Conservation (phyloP, 768 basidiomycete genomes). For the Tephrocybe sp. region DNA sequence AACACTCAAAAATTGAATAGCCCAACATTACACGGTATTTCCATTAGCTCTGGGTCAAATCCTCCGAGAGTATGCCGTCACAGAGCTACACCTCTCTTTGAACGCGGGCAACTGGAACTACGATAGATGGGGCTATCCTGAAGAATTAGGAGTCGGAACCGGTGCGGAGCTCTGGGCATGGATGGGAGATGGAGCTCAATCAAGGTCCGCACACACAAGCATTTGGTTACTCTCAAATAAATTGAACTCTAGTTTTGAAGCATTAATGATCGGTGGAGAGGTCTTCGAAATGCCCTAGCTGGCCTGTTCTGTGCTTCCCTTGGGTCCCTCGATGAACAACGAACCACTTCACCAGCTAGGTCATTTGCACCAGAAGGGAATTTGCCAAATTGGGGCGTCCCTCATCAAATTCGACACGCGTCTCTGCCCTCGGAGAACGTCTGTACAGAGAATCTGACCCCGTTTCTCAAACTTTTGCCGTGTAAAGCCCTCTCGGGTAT, state of each 20-base stretch:
- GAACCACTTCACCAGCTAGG: conserved; percentile 64
- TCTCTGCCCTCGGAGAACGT: conserved; percentile 80
- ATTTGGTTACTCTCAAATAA: not conserved
- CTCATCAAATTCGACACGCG: conserved; percentile 69
- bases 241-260: conserved; percentile 33
- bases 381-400: conserved; percentile 43
- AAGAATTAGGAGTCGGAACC: conserved; percentile 70
- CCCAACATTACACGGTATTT: conserved; percentile 50
- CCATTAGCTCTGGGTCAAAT: conserved; percentile 76
- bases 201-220: conserved; percentile 38
- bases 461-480: conserved; percentile 91
- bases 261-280: conserved; percentile 76
- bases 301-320: conserved; percentile 95
- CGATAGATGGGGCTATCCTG: conserved; percentile 77
- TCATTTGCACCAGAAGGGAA: conserved; percentile 63
- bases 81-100: conserved; percentile 84
- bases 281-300: conserved; percentile 83
- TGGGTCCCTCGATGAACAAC: conserved; percentile 69
- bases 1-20: conserved; percentile 30
- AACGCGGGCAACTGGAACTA: conserved; percentile 95
- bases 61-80: conserved; percentile 78
- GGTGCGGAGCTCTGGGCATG: conserved; percentile 92
- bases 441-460: conserved; percentile 97
- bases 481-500: conserved; percentile 89
- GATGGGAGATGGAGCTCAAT: conserved; percentile 65